These are phyloP conservation scores for Podospora anserina DNA, from an alignment of 495 filamentous ascomycete genomes.

Conservation along the genomic window DNA sequence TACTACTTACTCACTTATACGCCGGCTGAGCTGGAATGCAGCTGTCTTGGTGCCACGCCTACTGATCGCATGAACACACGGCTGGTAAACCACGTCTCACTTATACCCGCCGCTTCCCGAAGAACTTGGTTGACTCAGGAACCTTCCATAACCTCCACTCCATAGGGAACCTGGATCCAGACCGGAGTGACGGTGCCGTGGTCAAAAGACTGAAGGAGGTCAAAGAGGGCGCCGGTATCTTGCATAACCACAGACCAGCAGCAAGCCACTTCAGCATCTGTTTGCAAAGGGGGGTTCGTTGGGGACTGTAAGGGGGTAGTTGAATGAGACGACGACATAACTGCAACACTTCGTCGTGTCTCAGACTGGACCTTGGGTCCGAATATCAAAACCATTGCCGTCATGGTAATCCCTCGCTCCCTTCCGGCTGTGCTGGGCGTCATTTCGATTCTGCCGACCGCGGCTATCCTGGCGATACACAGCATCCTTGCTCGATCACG, in stretches of 20 bases:
- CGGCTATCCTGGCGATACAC: conserved; percentile 39
- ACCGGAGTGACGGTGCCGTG: conserved; percentile 5
- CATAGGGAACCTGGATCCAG: neutral
- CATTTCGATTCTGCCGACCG: conserved; percentile 40
- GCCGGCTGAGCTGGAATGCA: conserved; percentile 14
- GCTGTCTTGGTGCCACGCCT: conserved; percentile 13
- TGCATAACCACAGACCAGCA: neutral
- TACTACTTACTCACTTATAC: conserved; percentile 7
- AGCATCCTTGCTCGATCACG: conserved; percentile 40
- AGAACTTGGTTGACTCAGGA: conserved; percentile 9
- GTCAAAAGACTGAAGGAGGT: neutral
- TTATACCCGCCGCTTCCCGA: conserved; percentile 18
- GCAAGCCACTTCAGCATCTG: neutral
- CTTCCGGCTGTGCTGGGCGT: conserved; percentile 39
- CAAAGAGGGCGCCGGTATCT: neutral
- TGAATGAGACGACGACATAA: conserved; percentile 6
- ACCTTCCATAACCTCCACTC: conserved; percentile 3
- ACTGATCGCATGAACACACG: conserved; percentile 28
- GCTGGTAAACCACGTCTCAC: conserved; percentile 26
- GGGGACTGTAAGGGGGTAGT: neutral
- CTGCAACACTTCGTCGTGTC: neutral
- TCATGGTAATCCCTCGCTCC: conserved; percentile 36
- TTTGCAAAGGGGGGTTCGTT: neutral
- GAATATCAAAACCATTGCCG: conserved; percentile 7
- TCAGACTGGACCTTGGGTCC: conserved; percentile 6